Evolutionary conservation across 345 rosid genomes (phyloP).

Genomic region (Gossypium arboreum): DNA sequence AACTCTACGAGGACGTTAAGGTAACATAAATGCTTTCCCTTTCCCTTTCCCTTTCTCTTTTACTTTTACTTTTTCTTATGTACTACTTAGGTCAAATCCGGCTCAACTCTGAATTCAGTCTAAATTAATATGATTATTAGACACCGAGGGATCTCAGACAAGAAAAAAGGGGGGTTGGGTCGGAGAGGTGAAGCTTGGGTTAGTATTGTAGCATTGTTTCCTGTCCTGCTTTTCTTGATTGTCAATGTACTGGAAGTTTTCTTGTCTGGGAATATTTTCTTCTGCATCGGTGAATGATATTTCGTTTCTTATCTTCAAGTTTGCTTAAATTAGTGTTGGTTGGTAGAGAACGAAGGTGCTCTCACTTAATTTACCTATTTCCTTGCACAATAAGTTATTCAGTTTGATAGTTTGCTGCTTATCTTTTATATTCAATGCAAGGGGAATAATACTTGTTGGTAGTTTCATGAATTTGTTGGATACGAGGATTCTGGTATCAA

Average conservation of each 20-base stretch:
- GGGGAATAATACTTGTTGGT: not conserved
- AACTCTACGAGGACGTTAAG: conserved; percentile 91
- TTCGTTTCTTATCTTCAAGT: not conserved
- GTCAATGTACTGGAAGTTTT: not conserved
- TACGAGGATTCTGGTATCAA: not conserved
- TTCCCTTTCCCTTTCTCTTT: not conserved
- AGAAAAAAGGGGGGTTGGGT: too few species aligned
- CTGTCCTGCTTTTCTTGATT: not conserved
- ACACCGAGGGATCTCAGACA: too few species aligned
- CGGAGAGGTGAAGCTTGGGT: not conserved
- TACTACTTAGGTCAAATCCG: too few species aligned
- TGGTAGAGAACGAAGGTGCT: conserved; percentile 2
- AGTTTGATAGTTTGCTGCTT: not conserved
- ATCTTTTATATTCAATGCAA: not conserved
- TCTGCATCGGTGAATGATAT: not conserved
- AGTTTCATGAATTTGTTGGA: conserved; percentile 4
- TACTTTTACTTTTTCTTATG: not conserved
- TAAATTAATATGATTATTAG: too few species aligned
- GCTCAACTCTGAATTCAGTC: too few species aligned
- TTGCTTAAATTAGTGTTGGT: not conserved
- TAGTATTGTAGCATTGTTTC: not conserved
- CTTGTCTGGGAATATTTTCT: not conserved
- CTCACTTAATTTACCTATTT: not conserved
- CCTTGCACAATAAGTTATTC: not conserved
- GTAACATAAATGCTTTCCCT: conserved; percentile 26